phyloP scores from a whole-genome alignment of 2,329 filamentous ascomycete genomes.

The Passalora sequoiae region DNA sequence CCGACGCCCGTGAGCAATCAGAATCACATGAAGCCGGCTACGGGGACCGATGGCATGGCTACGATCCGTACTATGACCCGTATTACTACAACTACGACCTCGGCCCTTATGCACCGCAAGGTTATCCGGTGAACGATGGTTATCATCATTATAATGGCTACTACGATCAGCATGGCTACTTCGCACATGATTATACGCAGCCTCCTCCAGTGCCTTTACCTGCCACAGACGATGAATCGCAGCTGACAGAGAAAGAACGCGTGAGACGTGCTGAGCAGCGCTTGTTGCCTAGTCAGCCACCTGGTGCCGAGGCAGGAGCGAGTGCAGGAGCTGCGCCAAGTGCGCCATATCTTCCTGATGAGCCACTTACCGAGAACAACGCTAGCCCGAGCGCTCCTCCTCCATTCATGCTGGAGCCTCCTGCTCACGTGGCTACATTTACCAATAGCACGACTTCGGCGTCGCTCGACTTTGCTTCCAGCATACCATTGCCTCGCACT shows the following conservation, averaged over 20 bases:
- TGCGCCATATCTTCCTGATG: constrained; percentile 28
- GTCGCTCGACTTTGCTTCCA: constrained; percentile 8
- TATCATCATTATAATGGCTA: constrained; percentile 5
- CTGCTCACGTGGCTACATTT: constrained; percentile 13
- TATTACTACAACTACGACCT: constrained; percentile 13
- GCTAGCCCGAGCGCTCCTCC: constrained; percentile 8
- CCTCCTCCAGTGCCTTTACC: constrained; percentile 44
- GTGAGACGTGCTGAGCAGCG: constrained; percentile 71
- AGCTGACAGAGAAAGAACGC: constrained; percentile 74
- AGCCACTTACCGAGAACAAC: constrained; percentile 12
- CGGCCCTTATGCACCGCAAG: constrained; percentile 5
- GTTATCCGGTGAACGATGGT: constrained; percentile 6
- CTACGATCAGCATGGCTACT: constrained; percentile 16
- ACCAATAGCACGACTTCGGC: constrained; percentile 4
- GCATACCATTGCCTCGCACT: constrained; percentile 14
- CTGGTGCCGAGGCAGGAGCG: constrained; percentile 35
- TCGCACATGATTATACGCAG: constrained; percentile 10
- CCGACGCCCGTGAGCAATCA: neutral
- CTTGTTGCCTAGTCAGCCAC: constrained; percentile 74
- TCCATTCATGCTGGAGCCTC: constrained; percentile 21
- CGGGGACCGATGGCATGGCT: constrained; percentile 19
- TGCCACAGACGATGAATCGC: constrained; percentile 55
- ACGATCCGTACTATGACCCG: constrained; percentile 29
- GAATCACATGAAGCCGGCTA: constrained; percentile 5
- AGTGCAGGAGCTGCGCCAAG: constrained; percentile 31